phyloP scores from a whole-genome alignment of 2,329 filamentous ascomycete genomes.

The Fusarium tricinctum region DNA sequence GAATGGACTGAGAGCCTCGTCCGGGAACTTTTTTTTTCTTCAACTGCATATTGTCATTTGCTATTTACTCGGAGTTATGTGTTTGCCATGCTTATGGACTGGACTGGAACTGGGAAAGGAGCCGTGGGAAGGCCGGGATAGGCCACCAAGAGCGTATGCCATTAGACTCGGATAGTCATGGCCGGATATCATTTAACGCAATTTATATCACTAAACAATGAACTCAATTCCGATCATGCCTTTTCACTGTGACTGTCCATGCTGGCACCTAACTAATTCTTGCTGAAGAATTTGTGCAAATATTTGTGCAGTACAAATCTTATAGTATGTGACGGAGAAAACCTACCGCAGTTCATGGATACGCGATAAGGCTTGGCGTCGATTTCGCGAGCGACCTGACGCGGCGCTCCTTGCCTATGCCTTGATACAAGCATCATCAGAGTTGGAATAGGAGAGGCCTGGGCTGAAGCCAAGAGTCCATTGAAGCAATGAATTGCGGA shows the following conservation, averaged over 20 bases:
- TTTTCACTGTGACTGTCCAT: background rate
- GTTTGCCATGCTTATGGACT: constrained; percentile 47
- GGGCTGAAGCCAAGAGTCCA: background rate
- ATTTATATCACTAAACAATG: constrained; percentile 25
- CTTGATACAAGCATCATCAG: background rate
- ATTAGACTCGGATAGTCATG: constrained; percentile 43
- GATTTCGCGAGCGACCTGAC: constrained; percentile 23
- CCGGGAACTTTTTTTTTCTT: constrained; percentile 27
- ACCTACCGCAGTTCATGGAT: background rate
- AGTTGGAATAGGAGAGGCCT: background rate
- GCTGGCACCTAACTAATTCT: background rate
- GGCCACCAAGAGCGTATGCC: constrained; percentile 39
- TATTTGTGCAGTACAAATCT: background rate
- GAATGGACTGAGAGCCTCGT: constrained; percentile 44
- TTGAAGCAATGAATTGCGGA: background rate
- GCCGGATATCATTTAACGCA: constrained; percentile 42
- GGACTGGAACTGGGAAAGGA: constrained; percentile 35
- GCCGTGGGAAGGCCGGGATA: constrained; percentile 42
- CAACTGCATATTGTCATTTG: constrained; percentile 25
- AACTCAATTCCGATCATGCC: background rate
- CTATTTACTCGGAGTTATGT: constrained; percentile 44
- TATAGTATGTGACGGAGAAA: background rate
- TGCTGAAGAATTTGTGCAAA: background rate
- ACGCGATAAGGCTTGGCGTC: constrained; percentile 26
- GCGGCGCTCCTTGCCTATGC: constrained; percentile 5